Evolutionary conservation across 2,329 filamentous ascomycete genomes (phyloP).

Genomic region (Pseudocercospora eumusae): DNA sequence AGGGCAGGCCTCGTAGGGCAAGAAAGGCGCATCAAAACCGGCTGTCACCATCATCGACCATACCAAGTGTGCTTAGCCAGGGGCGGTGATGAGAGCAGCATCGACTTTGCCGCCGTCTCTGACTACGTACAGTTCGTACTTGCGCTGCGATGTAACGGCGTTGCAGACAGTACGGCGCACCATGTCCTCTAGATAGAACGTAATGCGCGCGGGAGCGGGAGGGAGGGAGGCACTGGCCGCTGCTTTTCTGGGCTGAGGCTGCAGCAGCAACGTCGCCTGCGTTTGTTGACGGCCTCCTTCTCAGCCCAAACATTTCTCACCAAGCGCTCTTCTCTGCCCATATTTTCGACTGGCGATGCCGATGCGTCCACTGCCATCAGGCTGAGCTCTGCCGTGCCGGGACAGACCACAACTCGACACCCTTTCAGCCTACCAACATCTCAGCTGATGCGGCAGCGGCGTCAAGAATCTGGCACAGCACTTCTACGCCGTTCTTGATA

Average conservation of each 20-base stretch:
- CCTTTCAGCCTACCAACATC: background rate
- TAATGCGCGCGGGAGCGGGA: background rate
- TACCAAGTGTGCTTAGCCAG: background rate
- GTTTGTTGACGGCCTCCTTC: conserved; percentile 5
- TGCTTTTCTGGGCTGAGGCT: conserved; percentile 6
- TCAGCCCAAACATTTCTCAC: background rate
- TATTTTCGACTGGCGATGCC: background rate
- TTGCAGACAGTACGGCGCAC: background rate
- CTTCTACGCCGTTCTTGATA: background rate
- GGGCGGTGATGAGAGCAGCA: background rate
- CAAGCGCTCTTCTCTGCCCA: background rate
- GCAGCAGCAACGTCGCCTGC: background rate
- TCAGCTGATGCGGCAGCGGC: conserved; percentile 3
- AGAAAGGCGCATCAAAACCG: conserved; percentile 20
- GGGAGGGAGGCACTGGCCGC: background rate
- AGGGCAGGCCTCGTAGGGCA: conserved; percentile 25
- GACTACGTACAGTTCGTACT: too few species aligned
- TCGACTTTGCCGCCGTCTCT: conserved; percentile 6
- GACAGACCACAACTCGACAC: background rate
- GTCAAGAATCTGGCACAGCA: conserved; percentile 3
- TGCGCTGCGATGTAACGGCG: background rate
- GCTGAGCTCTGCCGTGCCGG: background rate
- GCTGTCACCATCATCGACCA: conserved; percentile 26
- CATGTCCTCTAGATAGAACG: background rate
- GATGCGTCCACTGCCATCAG: background rate